Evolutionary conservation across 768 basidiomycete species (phyloP).

Genomic region (Pulveroboletus ravenelii): DNA sequence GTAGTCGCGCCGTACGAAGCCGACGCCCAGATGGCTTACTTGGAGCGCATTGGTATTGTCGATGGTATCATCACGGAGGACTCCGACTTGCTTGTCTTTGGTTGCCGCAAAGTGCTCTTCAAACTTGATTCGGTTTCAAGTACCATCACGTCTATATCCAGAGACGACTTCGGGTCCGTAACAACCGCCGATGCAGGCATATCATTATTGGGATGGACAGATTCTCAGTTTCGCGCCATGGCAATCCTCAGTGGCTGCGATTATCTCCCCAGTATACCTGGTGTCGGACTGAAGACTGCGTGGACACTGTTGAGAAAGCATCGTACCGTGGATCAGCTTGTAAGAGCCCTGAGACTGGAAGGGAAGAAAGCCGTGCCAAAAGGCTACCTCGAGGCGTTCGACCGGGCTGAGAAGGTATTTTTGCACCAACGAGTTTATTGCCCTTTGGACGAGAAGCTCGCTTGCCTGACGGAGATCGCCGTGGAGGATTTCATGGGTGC

Average conservation of each 20-base stretch:
- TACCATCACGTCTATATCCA: conserved; percentile 63
- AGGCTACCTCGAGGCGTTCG: conserved; percentile 71
- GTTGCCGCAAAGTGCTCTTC: conserved; percentile 89
- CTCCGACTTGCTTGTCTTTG: conserved; percentile 95
- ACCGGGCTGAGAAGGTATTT: conserved; percentile 86
- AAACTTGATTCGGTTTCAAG: conserved; percentile 73
- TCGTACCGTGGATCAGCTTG: conserved; percentile 80
- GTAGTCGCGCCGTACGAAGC: conserved; percentile 98
- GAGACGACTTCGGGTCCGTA: conserved; percentile 62
- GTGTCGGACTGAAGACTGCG: conserved; percentile 93
- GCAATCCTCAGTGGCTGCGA: conserved; percentile 91
- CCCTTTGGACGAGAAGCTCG: conserved; percentile 58
- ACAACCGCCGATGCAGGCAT: conserved; percentile 50
- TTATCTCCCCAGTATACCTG: conserved; percentile 85
- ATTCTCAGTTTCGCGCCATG: conserved; percentile 88
- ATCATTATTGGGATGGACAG: conserved; percentile 85
- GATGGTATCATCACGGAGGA: conserved; percentile 96
- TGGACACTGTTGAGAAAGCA: conserved; percentile 75
- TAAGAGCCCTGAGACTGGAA: conserved; percentile 71
- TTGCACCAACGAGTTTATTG: conserved; percentile 90
- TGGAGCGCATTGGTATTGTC: conserved; percentile 77
- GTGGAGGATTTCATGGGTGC: conserved; percentile 50
- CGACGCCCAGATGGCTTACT: conserved; percentile 91
- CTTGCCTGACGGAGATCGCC: conserved; percentile 62
- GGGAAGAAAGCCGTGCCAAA: conserved; percentile 79